These are phyloP conservation scores for Scutellaria barbata DNA, from an alignment of 257 asterid genomes.

Conservation along the genomic window DNA sequence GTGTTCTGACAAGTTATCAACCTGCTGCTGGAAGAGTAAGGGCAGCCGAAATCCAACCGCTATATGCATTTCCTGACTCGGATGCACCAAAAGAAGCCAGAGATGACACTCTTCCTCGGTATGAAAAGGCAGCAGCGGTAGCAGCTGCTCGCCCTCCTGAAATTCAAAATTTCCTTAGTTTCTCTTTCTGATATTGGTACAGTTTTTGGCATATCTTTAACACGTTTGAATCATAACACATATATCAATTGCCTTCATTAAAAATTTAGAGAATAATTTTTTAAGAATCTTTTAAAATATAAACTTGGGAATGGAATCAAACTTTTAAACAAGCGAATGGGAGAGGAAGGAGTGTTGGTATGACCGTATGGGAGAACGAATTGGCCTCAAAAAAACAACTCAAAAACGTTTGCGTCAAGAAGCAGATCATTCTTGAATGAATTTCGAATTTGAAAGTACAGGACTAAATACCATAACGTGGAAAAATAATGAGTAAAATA, in stretches of 20 bases:
- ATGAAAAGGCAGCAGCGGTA: constrained; percentile 69
- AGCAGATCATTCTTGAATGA: background rate
- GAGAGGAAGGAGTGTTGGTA: background rate
- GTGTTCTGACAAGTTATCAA: constrained; percentile 25
- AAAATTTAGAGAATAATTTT: background rate
- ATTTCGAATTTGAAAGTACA: background rate
- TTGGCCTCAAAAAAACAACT: background rate
- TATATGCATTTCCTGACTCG: constrained; percentile 63
- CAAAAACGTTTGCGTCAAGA: background rate
- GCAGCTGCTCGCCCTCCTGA: constrained; percentile 82
- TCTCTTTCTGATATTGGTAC: background rate
- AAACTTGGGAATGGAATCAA: background rate
- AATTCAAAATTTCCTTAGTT: constrained; percentile 30
- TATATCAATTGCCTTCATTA: background rate
- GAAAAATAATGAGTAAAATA: background rate
- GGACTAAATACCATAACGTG: background rate
- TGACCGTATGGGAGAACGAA: background rate
- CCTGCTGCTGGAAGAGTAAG: constrained; percentile 96
- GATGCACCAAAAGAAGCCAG: constrained; percentile 64
- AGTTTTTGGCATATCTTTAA: background rate
- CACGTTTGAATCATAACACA: background rate
- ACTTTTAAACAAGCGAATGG: constrained; percentile 3
- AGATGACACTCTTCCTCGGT: constrained; percentile 68
- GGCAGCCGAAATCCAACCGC: constrained; percentile 74
- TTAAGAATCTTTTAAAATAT: too few species aligned